phyloP scores from a whole-genome alignment of 495 filamentous ascomycete genomes.

The Daldinia childiae region DNA sequence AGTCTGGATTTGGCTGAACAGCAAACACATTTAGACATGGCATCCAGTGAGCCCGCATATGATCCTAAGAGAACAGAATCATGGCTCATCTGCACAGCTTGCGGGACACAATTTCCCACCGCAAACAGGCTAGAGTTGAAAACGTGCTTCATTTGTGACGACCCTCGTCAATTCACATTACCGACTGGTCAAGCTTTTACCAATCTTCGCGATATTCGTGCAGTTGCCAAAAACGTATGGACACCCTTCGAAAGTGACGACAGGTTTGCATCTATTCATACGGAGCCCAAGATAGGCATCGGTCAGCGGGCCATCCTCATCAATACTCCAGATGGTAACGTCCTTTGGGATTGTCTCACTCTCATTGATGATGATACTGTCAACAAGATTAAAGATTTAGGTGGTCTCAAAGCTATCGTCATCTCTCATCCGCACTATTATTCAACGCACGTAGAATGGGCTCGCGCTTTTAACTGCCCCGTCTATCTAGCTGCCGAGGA shows the following conservation, averaged over 20 bases:
- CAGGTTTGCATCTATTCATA: constrained; percentile 62
- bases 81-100: constrained; percentile 71
- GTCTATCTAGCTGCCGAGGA: constrained; percentile 72
- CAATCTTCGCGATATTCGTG: constrained; percentile 54
- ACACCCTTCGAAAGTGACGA: constrained; percentile 41
- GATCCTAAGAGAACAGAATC: constrained; percentile 48
- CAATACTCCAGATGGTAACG: constrained; percentile 65
- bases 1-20: neutral
- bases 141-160: constrained; percentile 79
- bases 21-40: constrained; percentile 20
- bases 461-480: constrained; percentile 66
- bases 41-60: constrained; percentile 22
- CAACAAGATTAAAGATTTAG: constrained; percentile 54
- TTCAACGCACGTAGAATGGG: constrained; percentile 74
- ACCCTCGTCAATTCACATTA: constrained; percentile 75
- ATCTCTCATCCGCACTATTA: constrained; percentile 87
- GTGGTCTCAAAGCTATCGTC: constrained; percentile 75
- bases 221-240: constrained; percentile 55
- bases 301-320: constrained; percentile 77
- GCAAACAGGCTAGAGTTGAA: constrained; percentile 53
- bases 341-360: constrained; percentile 80
- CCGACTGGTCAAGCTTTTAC: constrained; percentile 69
- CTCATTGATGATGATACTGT: constrained; percentile 70
- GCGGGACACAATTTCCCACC: constrained; percentile 74
- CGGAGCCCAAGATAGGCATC: constrained; percentile 72